These are phyloP conservation scores for slime mould (Dictyostelium discoideum) DNA, from an alignment of 78 protist genomes.

Conservation along the genomic window DNA sequence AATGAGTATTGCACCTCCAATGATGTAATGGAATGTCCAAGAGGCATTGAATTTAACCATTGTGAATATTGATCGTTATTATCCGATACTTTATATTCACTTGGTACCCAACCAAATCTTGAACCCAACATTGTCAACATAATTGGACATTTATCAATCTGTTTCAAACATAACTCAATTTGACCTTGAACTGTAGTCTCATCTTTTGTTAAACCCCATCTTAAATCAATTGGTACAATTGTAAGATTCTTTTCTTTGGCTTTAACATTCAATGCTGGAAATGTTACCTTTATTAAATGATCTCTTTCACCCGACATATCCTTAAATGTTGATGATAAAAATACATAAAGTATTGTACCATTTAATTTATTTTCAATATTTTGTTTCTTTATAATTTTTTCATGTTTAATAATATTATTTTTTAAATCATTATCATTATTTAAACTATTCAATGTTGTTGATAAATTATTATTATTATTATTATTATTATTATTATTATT, in stretches of 20 bases:
- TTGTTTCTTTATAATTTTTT: conserved; percentile 18
- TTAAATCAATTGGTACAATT: conserved; percentile 70
- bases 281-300: conserved; percentile 45
- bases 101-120: conserved; percentile 75
- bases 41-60: conserved; percentile 32
- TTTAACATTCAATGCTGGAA: conserved; percentile 57
- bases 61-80: background rate
- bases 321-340: conserved; percentile 75
- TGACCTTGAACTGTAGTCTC: conserved; percentile 66
- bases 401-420: background rate
- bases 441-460: background rate
- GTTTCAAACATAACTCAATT: conserved; percentile 61
- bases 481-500: background rate
- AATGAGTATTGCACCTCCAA: conserved; percentile 48
- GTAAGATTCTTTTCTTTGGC: conserved; percentile 50
- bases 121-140: conserved; percentile 41
- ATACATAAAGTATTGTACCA: conserved; percentile 46
- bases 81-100: conserved; percentile 20
- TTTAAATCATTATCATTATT: background rate
- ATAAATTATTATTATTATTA: background rate
- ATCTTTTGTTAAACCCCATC: conserved; percentile 82
- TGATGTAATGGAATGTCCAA: conserved; percentile 50
- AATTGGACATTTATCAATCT: conserved; percentile 62
- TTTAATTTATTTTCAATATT: background rate
- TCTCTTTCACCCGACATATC: conserved; percentile 80